phyloP scores from a whole-genome alignment of 2,329 filamentous ascomycete species.

The Aspergillus clavatus region DNA sequence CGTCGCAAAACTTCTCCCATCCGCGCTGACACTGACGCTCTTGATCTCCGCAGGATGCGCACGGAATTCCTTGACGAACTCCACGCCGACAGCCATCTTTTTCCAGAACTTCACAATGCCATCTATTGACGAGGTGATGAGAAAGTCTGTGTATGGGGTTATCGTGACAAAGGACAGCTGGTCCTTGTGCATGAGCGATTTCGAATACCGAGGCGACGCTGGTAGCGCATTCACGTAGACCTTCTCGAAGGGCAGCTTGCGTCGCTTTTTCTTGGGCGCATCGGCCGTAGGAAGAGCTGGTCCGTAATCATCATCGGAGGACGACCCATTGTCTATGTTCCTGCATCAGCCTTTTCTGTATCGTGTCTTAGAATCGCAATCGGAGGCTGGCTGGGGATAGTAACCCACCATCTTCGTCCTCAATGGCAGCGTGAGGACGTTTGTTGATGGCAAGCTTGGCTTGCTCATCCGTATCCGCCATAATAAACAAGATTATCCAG shows the following conservation, averaged over 20 bases:
- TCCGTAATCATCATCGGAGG: conserved; percentile 81
- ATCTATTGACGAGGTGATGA: conserved; percentile 89
- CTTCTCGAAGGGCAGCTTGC: conserved; percentile 89
- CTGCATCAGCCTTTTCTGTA: conserved; percentile 10
- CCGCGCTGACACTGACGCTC: conserved; percentile 77
- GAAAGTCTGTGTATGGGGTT: conserved; percentile 86
- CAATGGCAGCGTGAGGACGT: conserved; percentile 55
- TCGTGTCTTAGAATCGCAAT: background rate
- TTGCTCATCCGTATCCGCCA: conserved; percentile 27
- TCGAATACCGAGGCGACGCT: conserved; percentile 75
- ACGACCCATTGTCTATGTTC: conserved; percentile 50
- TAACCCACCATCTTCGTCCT: conserved; percentile 38
- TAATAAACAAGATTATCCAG: conserved; percentile 10
- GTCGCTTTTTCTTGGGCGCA: conserved; percentile 81
- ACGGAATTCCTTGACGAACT: conserved; percentile 97
- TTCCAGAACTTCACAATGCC: conserved; percentile 99
- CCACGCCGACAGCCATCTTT: conserved; percentile 81
- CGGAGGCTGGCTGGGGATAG: background rate
- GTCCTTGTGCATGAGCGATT: conserved; percentile 97
- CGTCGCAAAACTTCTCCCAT: conserved; percentile 90
- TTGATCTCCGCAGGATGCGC: conserved; percentile 82
- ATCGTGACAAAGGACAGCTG: conserved; percentile 83
- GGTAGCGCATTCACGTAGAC: conserved; percentile 90
- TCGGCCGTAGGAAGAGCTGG: conserved; percentile 78
- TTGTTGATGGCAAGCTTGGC: conserved; percentile 40